Evolutionary conservation across 1,284 basidiomycete genomes (phyloP).

Genomic region (Athelia sp.): DNA sequence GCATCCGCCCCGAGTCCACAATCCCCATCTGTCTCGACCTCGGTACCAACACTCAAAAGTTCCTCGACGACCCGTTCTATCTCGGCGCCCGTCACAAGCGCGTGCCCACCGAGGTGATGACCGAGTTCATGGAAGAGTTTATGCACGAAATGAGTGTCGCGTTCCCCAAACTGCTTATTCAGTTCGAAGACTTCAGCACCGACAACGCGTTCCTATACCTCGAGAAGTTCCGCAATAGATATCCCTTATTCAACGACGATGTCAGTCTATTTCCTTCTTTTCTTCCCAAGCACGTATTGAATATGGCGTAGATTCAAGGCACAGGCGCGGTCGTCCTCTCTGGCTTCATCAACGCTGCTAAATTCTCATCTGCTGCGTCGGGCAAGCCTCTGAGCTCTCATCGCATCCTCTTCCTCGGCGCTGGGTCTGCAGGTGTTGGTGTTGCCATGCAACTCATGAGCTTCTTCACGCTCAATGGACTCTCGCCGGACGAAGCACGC

Average conservation of each 20-base stretch:
- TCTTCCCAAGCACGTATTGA: no score
- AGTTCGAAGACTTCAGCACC: constrained; percentile 92
- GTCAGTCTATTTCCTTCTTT: background rate
- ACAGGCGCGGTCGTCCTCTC: constrained; percentile 90
- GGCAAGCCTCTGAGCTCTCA: constrained; percentile 70
- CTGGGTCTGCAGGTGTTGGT: constrained; percentile 86
- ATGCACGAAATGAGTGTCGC: constrained; percentile 74
- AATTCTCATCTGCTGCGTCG: constrained; percentile 68
- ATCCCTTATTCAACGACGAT: constrained; percentile 89
- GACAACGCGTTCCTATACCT: constrained; percentile 86
- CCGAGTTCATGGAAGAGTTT: constrained; percentile 90
- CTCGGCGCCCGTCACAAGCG: constrained; percentile 79
- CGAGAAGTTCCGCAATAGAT: constrained; percentile 65
- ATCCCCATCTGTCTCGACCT: constrained; percentile 85
- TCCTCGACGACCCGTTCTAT: constrained; percentile 87
- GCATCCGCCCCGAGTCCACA: constrained; percentile 81
- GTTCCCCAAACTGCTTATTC: constrained; percentile 84
- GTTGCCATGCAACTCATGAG: constrained; percentile 87
- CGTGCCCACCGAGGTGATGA: constrained; percentile 60
- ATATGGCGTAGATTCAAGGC: constrained; percentile 51
- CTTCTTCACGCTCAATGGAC: constrained; percentile 80
- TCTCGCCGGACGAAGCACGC: constrained; percentile 76
- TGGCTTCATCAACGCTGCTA: constrained; percentile 88
- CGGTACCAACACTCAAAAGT: constrained; percentile 83
- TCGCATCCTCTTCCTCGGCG: constrained; percentile 88